phyloP scores from a whole-genome alignment of 352 stramenopile genomes.

The Phytophthora capsici region DNA sequence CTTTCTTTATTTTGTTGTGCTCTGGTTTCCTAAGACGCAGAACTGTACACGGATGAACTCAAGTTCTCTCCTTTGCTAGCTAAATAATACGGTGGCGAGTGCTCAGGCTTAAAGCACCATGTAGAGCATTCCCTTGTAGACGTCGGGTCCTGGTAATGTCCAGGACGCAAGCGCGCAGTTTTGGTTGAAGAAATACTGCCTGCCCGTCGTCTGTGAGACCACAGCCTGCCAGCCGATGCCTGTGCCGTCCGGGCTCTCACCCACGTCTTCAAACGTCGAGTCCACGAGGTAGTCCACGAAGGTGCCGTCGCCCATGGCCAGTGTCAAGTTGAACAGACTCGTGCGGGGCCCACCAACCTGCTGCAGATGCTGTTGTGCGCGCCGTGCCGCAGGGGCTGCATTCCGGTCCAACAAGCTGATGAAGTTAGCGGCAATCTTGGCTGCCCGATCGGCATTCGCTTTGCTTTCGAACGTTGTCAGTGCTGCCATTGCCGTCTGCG shows the following conservation, averaged over 20 bases:
- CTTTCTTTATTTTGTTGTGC: constrained; percentile 31
- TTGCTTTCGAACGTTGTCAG: constrained; percentile 61
- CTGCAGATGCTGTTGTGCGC: constrained; percentile 43
- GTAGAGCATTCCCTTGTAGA: constrained; percentile 62
- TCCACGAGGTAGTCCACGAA: constrained; percentile 72
- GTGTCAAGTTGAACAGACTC: constrained; percentile 59
- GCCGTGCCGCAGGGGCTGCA: constrained; percentile 35
- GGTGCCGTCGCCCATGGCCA: constrained; percentile 71
- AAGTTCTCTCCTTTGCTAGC: constrained; percentile 32
- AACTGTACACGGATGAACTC: constrained; percentile 37
- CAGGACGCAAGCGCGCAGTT: constrained; percentile 77
- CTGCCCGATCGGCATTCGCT: constrained; percentile 61
- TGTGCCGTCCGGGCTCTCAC: constrained; percentile 46
- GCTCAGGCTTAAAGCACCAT: constrained; percentile 70
- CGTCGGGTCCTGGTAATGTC: constrained; percentile 71
- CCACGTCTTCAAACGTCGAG: constrained; percentile 66
- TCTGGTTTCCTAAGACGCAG: constrained; percentile 41
- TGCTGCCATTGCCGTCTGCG: constrained; percentile 55
- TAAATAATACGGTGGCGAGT: constrained; percentile 49
- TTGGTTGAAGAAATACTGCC: constrained; percentile 88
- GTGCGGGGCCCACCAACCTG: constrained; percentile 27
- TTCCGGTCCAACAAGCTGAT: constrained; percentile 53
- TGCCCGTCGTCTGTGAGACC: constrained; percentile 74
- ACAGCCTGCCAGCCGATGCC: constrained; percentile 69
- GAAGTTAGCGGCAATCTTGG: constrained; percentile 65